phyloP scores from a whole-genome alignment of 495 filamentous ascomycete genomes.

The Aspergillus panamensis region DNA sequence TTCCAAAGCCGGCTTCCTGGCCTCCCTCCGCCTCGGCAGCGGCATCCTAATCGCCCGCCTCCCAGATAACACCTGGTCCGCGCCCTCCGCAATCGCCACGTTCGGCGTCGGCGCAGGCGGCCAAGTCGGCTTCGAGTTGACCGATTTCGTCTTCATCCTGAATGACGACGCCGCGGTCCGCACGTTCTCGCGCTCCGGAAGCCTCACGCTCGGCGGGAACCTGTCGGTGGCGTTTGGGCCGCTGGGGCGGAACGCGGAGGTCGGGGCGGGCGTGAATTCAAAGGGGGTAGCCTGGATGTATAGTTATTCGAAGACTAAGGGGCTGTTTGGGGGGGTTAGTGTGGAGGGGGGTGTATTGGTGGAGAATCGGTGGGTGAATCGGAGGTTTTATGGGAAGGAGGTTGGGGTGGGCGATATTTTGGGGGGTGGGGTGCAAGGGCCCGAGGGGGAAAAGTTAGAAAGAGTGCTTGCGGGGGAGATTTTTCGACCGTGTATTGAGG shows the following conservation, averaged over 20 bases:
- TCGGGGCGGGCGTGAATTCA: constrained; percentile 77
- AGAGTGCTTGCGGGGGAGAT: constrained; percentile 58
- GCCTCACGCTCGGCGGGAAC: constrained; percentile 83
- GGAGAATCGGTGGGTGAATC: constrained; percentile 86
- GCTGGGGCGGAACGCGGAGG: constrained; percentile 86
- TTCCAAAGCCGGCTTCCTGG: constrained; percentile 85
- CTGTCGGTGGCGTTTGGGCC: constrained; percentile 89
- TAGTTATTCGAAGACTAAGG: constrained; percentile 91
- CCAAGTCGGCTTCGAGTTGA: constrained; percentile 90
- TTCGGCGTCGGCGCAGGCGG: constrained; percentile 84
- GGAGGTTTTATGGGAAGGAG: constrained; percentile 79
- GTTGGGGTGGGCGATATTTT: constrained; percentile 74
- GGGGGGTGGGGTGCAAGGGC: constrained; percentile 58
- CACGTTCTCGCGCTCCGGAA: constrained; percentile 84
- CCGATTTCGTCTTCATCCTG: constrained; percentile 95
- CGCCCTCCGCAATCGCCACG: constrained; percentile 81
- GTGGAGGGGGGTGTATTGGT: constrained; percentile 80
- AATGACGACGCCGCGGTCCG: constrained; percentile 82
- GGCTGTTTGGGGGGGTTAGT: constrained; percentile 85
- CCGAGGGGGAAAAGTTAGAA: constrained; percentile 72
- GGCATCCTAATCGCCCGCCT: constrained; percentile 90
- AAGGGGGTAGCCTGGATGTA: constrained; percentile 81
- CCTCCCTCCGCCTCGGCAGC: constrained; percentile 80
- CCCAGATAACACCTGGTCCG: constrained; percentile 80
- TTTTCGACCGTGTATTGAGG: background rate